Evolutionary conservation across 1,139 yeast species (phyloP).

Genomic region (Blastobotrys buckinghamii): DNA sequence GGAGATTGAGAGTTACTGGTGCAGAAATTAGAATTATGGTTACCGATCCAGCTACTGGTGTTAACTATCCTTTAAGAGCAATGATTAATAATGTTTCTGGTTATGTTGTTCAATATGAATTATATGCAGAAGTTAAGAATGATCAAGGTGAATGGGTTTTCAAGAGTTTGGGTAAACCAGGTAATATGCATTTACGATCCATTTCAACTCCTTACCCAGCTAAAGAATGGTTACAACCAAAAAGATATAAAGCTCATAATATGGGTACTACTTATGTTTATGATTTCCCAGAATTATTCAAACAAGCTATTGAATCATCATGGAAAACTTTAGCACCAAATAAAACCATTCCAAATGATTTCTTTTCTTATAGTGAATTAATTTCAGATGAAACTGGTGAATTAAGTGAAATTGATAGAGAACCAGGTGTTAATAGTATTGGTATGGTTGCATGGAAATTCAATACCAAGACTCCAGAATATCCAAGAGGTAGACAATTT

Average conservation of each 20-base stretch:
- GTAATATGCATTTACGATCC: conserved; percentile 94
- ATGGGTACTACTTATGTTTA: conserved; percentile 98
- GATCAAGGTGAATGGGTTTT: conserved; percentile 93
- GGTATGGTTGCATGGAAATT: conserved; percentile 98
- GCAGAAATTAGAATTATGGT: conserved; percentile 97
- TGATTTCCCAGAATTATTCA: conserved; percentile 97
- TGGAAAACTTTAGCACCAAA: conserved; percentile 58
- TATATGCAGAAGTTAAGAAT: conserved; percentile 90
- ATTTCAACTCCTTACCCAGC: conserved; percentile 96
- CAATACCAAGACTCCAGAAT: conserved; percentile 90
- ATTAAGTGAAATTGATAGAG: conserved; percentile 85
- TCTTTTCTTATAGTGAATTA: conserved; percentile 73
- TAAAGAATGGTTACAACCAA: conserved; percentile 96
- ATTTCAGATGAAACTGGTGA: conserved; percentile 67
- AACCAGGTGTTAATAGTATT: conserved; percentile 89
- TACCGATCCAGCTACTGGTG: conserved; percentile 80
- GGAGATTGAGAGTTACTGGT: conserved; percentile 95
- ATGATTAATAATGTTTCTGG: conserved; percentile 95
- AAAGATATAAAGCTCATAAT: conserved; percentile 95
- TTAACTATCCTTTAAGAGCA: conserved; percentile 93
- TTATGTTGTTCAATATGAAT: conserved; percentile 90
- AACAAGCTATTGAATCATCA: conserved; percentile 79
- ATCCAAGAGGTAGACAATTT: conserved; percentile 92
- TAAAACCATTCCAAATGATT: conserved; percentile 63
- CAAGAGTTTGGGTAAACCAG: conserved; percentile 80